These are phyloP conservation scores for Mycena leptocephala DNA, from an alignment of 768 basidiomycete species.

Conservation along the genomic window DNA sequence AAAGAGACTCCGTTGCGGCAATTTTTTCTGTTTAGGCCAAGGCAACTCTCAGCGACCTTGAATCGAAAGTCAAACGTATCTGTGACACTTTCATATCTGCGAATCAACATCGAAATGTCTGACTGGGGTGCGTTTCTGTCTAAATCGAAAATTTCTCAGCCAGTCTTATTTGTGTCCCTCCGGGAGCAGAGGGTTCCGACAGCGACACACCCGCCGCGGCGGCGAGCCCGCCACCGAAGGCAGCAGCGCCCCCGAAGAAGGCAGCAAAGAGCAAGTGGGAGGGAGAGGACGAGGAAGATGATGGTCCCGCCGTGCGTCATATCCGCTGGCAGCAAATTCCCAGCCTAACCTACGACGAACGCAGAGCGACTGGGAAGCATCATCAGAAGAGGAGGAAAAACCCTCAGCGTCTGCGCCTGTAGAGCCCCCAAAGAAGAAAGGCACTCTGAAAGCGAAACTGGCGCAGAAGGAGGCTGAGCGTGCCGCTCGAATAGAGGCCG, in stretches of 20 bases:
- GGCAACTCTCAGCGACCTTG: neutral
- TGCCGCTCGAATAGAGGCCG: slow-evolving; percentile 63
- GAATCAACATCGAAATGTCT: slow-evolving; percentile 47
- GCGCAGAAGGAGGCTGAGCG: slow-evolving; percentile 93
- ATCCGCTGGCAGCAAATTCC: neutral
- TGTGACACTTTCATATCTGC: neutral
- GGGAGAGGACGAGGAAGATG: slow-evolving; percentile 93
- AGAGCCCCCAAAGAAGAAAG: slow-evolving; percentile 92
- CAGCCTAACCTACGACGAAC: slow-evolving; percentile 21
- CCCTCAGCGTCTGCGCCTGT: slow-evolving; percentile 61
- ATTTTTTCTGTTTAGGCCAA: neutral
- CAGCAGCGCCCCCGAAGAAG: slow-evolving; percentile 42
- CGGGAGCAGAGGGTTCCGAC: slow-evolving; percentile 46
- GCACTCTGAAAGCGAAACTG: slow-evolving; percentile 91
- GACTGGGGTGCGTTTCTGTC: slow-evolving; percentile 55
- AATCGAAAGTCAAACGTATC: neutral
- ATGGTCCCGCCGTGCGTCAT: slow-evolving; percentile 79
- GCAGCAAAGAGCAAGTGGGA: slow-evolving; percentile 74
- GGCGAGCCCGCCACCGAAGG: slow-evolving; percentile 35
- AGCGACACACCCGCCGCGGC: slow-evolving; percentile 52
- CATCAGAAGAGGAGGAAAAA: slow-evolving; percentile 81
- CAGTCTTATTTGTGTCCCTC: neutral
- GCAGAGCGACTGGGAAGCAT: slow-evolving; percentile 97
- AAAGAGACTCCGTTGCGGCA: neutral
- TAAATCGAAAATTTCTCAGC: slow-evolving; percentile 31